These are phyloP conservation scores for Pichia terricola DNA, from an alignment of 1,139 yeast genomes.

Conservation along the genomic window DNA sequence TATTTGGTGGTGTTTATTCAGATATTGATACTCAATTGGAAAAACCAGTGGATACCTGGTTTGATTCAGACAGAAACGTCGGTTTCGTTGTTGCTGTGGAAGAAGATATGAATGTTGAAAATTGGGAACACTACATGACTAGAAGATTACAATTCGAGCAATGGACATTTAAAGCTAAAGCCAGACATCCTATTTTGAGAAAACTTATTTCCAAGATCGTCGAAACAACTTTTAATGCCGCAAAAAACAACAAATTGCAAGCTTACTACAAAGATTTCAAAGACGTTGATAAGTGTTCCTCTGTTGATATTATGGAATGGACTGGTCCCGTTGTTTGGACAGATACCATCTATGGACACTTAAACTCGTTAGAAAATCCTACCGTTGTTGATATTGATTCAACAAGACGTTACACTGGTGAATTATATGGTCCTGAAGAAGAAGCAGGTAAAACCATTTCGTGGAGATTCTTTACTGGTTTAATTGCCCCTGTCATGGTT, in stretches of 20 bases:
- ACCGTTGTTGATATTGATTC: conserved; percentile 24
- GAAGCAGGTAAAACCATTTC: conserved; percentile 18
- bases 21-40: conserved; percentile 40
- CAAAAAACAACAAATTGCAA: conserved; percentile 26
- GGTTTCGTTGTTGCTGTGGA: conserved; percentile 26
- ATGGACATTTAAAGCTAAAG: conserved; percentile 37
- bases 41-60: conserved; percentile 26
- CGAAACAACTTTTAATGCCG: conserved; percentile 34
- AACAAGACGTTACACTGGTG: conserved; percentile 23
- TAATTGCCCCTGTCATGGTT: conserved; percentile 56
- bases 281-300: conserved; percentile 23
- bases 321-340: conserved; percentile 57
- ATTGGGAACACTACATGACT: conserved; percentile 28
- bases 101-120: conserved; percentile 26
- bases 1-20: conserved; percentile 48
- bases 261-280: conserved; percentile 24
- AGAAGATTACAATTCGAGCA: conserved; percentile 36
- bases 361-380: conserved; percentile 25
- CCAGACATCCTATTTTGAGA: conserved; percentile 47
- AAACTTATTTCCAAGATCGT: conserved; percentile 44
- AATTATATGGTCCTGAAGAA: conserved; percentile 23
- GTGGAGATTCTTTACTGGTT: conserved; percentile 69
- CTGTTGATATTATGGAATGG: conserved; percentile 42
- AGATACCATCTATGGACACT: conserved; percentile 42
- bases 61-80: conserved; percentile 30